phyloP scores from a whole-genome alignment of 2,329 filamentous ascomycete species.

The Ploettnerulaceae sp. region DNA sequence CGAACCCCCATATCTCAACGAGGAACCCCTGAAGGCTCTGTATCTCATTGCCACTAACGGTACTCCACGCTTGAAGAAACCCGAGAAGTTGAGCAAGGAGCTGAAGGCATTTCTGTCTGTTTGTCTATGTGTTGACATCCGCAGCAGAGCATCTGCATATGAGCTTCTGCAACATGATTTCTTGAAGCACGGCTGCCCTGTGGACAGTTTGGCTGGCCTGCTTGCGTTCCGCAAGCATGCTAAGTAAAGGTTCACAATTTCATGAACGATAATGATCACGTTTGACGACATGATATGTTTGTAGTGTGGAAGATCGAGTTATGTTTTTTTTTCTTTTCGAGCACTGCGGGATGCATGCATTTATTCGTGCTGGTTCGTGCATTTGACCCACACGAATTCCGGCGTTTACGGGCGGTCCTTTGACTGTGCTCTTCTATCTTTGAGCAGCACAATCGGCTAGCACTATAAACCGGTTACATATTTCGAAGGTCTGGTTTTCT shows the following conservation, averaged over 20 bases:
- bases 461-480: conserved; percentile 12
- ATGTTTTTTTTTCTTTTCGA: conserved; percentile 16
- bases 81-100: conserved; percentile 95
- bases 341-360: conserved; percentile 22
- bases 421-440: conserved; percentile 13
- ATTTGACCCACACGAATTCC: conserved; percentile 20
- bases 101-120: conserved; percentile 95
- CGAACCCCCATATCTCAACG: conserved; percentile 95
- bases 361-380: conserved; percentile 18
- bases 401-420: conserved; percentile 26
- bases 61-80: conserved; percentile 94
- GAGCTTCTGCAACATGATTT: conserved; percentile 93
- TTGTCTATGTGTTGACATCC: conserved; percentile 94
- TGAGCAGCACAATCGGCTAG: conserved; percentile 6
- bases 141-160: conserved; percentile 84
- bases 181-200: conserved; percentile 82
- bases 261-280: conserved; percentile 11
- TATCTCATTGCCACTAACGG: conserved; percentile 98
- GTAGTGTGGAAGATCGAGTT: conserved; percentile 6
- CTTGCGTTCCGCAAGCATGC: conserved; percentile 78
- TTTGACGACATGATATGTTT: conserved; percentile 14
- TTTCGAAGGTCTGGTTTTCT: not conserved
- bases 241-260: conserved; percentile 42
- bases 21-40: conserved; percentile 93
- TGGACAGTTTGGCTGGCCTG: conserved; percentile 78